Base-by-base conservation (phyloP, 805 yeast genomes). In the Yamadazyma tumulicola region DNA sequence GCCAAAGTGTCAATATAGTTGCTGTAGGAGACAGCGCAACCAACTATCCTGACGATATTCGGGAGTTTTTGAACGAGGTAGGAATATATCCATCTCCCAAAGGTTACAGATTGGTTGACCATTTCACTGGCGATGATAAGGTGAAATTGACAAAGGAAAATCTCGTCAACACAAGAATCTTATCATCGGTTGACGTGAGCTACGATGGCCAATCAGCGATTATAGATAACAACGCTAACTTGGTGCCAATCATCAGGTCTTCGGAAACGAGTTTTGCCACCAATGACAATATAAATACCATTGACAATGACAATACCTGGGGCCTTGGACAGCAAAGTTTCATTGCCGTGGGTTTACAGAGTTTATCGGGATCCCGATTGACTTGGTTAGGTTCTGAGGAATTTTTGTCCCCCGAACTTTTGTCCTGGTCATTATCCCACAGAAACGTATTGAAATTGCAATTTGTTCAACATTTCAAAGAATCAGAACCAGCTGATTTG, bases 51-150 rank as follows among this genome's bases (percentile, higher is more conserved):
- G 71, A 65, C 12, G 59, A 54, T 15, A 60, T 83, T 21, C 76
- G 86, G 41, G 63, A 73, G 3, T 81, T 83, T 49, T 72, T 86
- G 45, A 76, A 79, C 49, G 87, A 89, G 54, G 61, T 89, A 45
- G 98, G 96, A 20, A 79, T 93, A 33, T 75, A 69, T 49, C 85
- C 96, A 38, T 74, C 93, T 31, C 94, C 96, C 39, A 83, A 77
- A 52, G 81, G 77, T 32, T 79, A 75, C 55, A 57, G 65, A 35
- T 62, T 82, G 28, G 56, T 70, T 6, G 95, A 88, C 57, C 81
- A 83, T 56, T 86, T 86, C 61, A 53, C 57, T 38, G 47, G 49
- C 18, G 57, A 48, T 13, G 49, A 49, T 14, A 50, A 46, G 21
- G 46, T 43, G 35, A 41, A 75, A 56, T 44, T 59, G 20, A 51